Evolutionary conservation across 371 early-diverging fungal species (phyloP), one percentile per base, ranked within the genome.

Genomic region (Rhizopus arrhizus): DNA sequence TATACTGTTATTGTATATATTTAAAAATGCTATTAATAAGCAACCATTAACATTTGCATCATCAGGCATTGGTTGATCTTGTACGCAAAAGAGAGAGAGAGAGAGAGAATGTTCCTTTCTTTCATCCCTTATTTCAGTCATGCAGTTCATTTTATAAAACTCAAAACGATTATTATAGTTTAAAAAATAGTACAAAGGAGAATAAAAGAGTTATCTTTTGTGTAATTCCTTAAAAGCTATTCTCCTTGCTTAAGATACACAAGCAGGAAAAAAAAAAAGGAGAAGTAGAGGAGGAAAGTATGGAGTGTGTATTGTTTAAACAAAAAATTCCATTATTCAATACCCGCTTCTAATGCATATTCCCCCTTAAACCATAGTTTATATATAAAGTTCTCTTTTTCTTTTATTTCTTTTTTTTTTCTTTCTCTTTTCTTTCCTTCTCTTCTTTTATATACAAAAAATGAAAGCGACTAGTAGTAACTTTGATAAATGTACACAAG

Each of bases 321-420:
- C 22, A 22, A 22, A 22, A 22, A 22, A 22, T 22, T 16, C 46
- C 22, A 9, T 45, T 45, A 45, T 8, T 40, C 12, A 10, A 10
- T 40, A 7, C 40, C 40, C 40, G 8, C 40, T 40, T 40, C 10
- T 12, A 10, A 7, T 12, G 8, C 40, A 7, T 7, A 40, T 40
- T n/a, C 43, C 43, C 43, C 43, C 15, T 43, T 43, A 5, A 43
- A 43, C n/a, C 11, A 43, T 43, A 15, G 43, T 5, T n/a, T 38
- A 58, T 46, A 58, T 50, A 48, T 28, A 7, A 40, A 58, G 36
- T 15, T 12, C 33, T 15, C 46, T 41, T 31, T 52, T 54, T 54
- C 38, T 31, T 36, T 64, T 55, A 52, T 48, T 61, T 57, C 34
- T 31, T 56, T 61, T 52, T 42, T 48, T 16, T 49, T 45, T 36